These are phyloP conservation scores for Rhodotorula sp. DNA, from an alignment of 1,284 basidiomycete genomes.

Conservation along the genomic window DNA sequence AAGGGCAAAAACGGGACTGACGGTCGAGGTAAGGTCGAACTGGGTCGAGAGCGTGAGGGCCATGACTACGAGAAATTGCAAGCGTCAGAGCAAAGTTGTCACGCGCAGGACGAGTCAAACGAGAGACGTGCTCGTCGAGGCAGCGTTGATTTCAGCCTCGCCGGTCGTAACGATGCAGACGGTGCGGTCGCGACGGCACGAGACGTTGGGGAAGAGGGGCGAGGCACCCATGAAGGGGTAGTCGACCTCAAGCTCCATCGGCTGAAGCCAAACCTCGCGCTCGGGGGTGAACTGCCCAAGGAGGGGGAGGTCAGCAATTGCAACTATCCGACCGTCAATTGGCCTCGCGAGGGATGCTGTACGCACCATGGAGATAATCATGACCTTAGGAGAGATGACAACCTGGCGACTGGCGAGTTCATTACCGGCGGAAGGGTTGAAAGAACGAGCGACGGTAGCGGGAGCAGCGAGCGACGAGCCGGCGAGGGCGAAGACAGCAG, in stretches of 20 bases:
- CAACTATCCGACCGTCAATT: background rate
- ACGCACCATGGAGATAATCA: constrained; percentile 43
- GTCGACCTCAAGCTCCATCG: constrained; percentile 42
- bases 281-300: constrained; percentile 48
- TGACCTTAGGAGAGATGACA: constrained; percentile 43
- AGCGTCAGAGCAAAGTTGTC: background rate
- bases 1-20: too few relatives aligned
- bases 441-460: background rate
- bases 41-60: constrained; percentile 49
- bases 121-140: constrained; percentile 42
- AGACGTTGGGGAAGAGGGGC: constrained; percentile 53
- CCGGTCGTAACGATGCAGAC: constrained; percentile 53
- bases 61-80: constrained; percentile 35
- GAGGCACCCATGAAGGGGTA: constrained; percentile 50
- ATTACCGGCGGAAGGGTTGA: background rate
- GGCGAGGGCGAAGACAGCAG: constrained; percentile 12
- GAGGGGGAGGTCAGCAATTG: background rate
- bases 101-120: too few relatives aligned
- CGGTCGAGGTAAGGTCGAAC: constrained; percentile 54
- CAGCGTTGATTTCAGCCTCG: constrained; percentile 56
- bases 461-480: constrained; percentile 21
- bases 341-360: background rate
- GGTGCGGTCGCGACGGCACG: constrained; percentile 51
- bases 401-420: background rate
- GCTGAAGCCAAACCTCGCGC: constrained; percentile 46